Evolutionary conservation across 139 green algal genomes (phyloP), one percentile per base, ranked within the genome.

Genomic region (Coccomyxa sp.): DNA sequence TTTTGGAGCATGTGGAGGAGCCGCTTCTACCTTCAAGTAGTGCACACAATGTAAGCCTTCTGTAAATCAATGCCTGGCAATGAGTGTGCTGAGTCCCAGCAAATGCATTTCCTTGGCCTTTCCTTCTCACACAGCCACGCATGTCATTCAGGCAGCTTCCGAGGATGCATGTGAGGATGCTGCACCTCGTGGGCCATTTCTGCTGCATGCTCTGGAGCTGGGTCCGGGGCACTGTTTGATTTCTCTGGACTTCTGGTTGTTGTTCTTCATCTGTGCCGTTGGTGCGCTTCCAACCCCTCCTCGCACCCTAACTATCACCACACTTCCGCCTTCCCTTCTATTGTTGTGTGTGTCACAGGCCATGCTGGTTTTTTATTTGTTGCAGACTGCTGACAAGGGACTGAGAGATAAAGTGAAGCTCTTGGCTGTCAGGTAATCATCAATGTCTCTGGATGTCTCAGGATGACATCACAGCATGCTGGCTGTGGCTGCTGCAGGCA

Each of bases 211-310:
- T 45, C 82, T 80, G 9, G 74, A 85, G n/a, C 66, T 88, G 81
- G 68, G 77, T 3, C 82, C 83, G 45, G 57, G 80, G 80, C 77
- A 89, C 10, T 88, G 82, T 79, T 57, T 90, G 76, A 18, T n/a
- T 23, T 86, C 25, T 30, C 30, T 82, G 28, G 66, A 89, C 27
- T 92, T 96, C 77, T 96, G 92, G 91, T 82, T 95, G 58, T 67
- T 90, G 9, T 89, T 91, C 74, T 21, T 88, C 10, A 81, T 87
- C 51, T 92, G 91, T 77, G 78, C 67, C 23, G 85, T 92, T 74
- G 71, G 71, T 38, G 31, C 71, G 71, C 71, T 31, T 25, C 9
- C n/a, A 45, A 45, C 14, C 23, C n/a, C 27, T 18, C 1, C 12
- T 25, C 1, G 17, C 71, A 77, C 31, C 14, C n/a, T 38, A 32